Base-by-base conservation (phyloP, 148 eudicot genomes). In the Heliamphora exappendiculata region DNA sequence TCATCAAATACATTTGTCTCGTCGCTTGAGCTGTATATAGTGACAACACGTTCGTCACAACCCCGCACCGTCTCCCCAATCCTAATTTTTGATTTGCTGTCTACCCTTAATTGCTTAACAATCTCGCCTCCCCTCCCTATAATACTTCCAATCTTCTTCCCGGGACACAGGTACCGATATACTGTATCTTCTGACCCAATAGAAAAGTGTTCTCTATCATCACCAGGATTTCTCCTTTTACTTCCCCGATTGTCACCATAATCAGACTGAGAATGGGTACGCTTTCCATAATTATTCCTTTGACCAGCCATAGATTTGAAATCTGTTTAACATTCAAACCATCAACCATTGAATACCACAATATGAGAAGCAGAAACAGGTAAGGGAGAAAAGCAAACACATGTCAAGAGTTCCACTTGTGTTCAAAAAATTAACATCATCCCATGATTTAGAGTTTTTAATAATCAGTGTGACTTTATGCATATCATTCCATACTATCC, bases 51-150 rank as follows among this genome's bases (percentile, higher is more conserved):
- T 68, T 95, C 97, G 0, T 88, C 97, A 78, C 87, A 84, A 45
- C 94, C 99, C 3, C 87, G 84, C 67, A 95, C 94, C 0, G 99
- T 81, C 84, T 95, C 99, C 60, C 99, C 90, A 66, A 95, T 93
- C 76, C 96, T 91, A 74, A 95, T 91, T 79, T 91, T 95, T 14
- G 99, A 71, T 78, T 88, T 93, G 4, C 90, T 93, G 53, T 95
- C 99, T 50, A 60, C 72, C 77, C 99, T 83, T 50, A 95, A 78
- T 75, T 95, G 97, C 80, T 95, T 95, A 65, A 89, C 91, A 76
- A 95, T 95, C 75, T 95, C 99, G 51, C 99, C 99, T 55, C 99
- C 99, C 88, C 94, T 91, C 64, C 99, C 99, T 70, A 95, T 93
- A 70, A 95, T 90, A 74, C 99, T 93, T 70, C 98, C 99, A 78